Percentiles rank a stretch among this genome's conserved stretches.
Evolutionary conservation across 257 asterid genomes (phyloP).

Genomic region (Henckelia pumila): DNA sequence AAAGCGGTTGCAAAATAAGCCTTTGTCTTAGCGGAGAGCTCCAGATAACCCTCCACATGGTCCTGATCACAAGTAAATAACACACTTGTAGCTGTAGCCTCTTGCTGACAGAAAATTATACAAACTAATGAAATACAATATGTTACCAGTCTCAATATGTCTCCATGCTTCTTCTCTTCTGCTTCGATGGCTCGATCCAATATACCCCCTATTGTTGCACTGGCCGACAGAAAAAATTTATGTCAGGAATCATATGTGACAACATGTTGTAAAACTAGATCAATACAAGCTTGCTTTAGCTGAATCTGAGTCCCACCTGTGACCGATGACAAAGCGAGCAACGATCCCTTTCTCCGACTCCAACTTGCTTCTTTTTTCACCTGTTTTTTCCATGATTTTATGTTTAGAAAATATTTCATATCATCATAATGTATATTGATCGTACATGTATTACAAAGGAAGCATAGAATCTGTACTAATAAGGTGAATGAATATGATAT

Average conservation of each 20-base stretch:
- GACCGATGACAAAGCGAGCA: slow-evolving; percentile 84
- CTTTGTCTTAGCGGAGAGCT: slow-evolving; percentile 89
- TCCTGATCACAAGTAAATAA: slow-evolving; percentile 42
- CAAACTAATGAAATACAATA: not conserved
- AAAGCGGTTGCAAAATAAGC: slow-evolving; percentile 77
- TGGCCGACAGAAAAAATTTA: slow-evolving; percentile 21
- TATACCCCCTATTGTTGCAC: slow-evolving; percentile 87
- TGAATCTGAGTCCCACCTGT: slow-evolving; percentile 41
- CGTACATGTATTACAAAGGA: not conserved
- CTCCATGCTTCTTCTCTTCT: slow-evolving; percentile 85
- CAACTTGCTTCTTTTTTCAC: slow-evolving; percentile 58
- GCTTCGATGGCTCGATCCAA: slow-evolving; percentile 87
- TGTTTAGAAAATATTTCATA: not conserved
- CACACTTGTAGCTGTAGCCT: not conserved
- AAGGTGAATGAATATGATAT: not conserved
- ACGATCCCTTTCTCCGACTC: slow-evolving; percentile 79
- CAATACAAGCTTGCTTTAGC: not conserved
- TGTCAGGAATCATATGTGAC: not conserved
- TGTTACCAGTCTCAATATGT: slow-evolving; percentile 79
- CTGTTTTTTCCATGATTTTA: slow-evolving; percentile 26
- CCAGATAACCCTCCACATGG: slow-evolving; percentile 92
- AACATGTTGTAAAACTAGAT: not conserved
- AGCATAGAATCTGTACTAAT: not conserved
- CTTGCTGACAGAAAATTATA: not conserved
- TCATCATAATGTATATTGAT: not conserved